These are phyloP conservation scores for Trypanosoma cruzi DNA, from an alignment of 208 protist species.

Conservation along the genomic window DNA sequence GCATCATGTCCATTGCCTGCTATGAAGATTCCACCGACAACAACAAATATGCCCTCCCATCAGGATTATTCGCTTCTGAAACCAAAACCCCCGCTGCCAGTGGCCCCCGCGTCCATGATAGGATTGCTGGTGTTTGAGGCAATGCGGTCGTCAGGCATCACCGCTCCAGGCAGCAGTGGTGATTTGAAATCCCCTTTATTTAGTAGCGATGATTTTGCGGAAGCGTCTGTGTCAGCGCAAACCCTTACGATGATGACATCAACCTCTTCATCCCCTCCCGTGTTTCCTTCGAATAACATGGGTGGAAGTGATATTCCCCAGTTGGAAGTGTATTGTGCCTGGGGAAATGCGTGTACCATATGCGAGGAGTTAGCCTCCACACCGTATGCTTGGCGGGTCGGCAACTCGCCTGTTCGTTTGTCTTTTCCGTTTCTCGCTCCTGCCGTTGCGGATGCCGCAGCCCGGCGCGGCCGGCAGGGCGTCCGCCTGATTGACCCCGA, in stretches of 20 bases:
- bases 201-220: neutral
- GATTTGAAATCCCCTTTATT: conserved; percentile 12
- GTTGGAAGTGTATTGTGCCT: conserved; percentile 62
- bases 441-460: conserved; percentile 33
- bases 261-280: neutral
- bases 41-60: neutral
- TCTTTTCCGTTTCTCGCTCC: conserved; percentile 61
- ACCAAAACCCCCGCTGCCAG: neutral
- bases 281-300: neutral
- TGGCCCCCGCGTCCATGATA: conserved; percentile 24
- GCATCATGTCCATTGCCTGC: neutral
- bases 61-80: neutral
- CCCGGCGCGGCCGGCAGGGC: conserved; percentile 12
- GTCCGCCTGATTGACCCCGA: conserved; percentile 19
- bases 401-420: conserved; percentile 30
- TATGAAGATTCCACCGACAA: neutral
- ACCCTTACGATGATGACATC: conserved; percentile 1
- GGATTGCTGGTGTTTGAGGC: conserved; percentile 25
- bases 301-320: neutral
- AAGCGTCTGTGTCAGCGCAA: neutral
- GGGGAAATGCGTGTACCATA: conserved; percentile 74
- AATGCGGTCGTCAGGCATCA: neutral
- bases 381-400: conserved; percentile 51
- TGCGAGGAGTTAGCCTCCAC: conserved; percentile 64
- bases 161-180: neutral